phyloP scores from a whole-genome alignment of 2,329 filamentous ascomycete species.

The Penicillium sp. region DNA sequence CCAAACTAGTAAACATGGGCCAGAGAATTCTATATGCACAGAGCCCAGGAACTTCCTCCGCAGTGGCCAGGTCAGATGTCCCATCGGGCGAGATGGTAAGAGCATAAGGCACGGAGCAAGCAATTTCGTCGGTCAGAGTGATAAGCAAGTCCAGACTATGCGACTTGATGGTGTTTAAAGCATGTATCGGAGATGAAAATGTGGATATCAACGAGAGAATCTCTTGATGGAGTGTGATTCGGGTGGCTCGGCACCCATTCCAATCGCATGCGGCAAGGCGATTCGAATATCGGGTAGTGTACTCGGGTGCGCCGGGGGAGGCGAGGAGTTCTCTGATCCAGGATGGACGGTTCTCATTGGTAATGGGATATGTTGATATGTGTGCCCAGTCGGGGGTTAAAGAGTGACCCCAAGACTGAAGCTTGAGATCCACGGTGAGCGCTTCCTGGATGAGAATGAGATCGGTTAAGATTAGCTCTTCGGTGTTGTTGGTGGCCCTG shows the following conservation, averaged over 20 bases:
- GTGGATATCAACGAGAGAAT: conserved; percentile 13
- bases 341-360: conserved; percentile 2
- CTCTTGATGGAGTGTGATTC: conserved; percentile 16
- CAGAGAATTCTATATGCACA: conserved; percentile 18
- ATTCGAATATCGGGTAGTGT: conserved; percentile 10
- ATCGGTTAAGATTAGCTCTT: background rate
- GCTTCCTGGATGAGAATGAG: background rate
- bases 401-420: background rate
- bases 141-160: conserved; percentile 1
- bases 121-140: conserved; percentile 14
- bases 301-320: conserved; percentile 13
- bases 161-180: background rate
- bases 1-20: conserved; percentile 11
- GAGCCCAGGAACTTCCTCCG: conserved; percentile 12
- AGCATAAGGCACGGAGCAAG: conserved; percentile 13
- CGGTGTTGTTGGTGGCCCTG: background rate
- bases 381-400: conserved; percentile 9
- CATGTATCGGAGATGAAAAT: background rate
- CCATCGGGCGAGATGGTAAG: conserved; percentile 16
- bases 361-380: background rate
- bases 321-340: conserved; percentile 14
- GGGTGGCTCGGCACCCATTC: conserved; percentile 20
- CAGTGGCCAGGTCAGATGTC: conserved; percentile 2
- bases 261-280: conserved; percentile 17
- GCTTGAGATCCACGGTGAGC: background rate